Evolutionary conservation across 345 rosid species (phyloP).

Genomic region (Corchorus olitorius): DNA sequence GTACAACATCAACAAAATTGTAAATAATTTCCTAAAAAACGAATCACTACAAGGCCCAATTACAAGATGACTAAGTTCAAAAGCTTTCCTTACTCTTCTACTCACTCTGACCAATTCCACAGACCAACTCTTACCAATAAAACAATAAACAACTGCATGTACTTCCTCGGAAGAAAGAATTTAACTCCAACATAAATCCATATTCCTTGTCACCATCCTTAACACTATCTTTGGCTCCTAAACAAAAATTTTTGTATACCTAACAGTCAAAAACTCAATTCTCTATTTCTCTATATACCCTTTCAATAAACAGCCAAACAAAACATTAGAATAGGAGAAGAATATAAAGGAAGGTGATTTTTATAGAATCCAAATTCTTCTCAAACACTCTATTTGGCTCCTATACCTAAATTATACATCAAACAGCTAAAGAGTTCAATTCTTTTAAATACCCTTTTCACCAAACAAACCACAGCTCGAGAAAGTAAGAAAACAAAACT

Average conservation of each 20-base stretch:
- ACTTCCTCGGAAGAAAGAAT: neutral
- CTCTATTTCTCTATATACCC: neutral
- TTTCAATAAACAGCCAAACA: neutral
- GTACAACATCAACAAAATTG: neutral
- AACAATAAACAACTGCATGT: neutral
- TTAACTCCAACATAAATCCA: neutral
- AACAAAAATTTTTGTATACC: neutral
- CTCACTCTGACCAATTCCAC: neutral
- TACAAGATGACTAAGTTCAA: neutral
- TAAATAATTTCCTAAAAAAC: neutral
- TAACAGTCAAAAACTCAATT: neutral
- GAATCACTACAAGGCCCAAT: neutral
- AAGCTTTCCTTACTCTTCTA: neutral
- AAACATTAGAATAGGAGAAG: neutral
- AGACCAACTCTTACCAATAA: neutral
- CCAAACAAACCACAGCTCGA: neutral
- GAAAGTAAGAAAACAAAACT: neutral
- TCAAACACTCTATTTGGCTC: neutral
- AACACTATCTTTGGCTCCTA: neutral
- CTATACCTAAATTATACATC: neutral
- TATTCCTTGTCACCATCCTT: neutral
- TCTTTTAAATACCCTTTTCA: neutral
- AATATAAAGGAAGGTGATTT: neutral
- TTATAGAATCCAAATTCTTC: neutral
- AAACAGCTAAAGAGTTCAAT: neutral